phyloP scores from a whole-genome alignment of 495 filamentous ascomycete species.

The Aspergillus conjunctus region DNA sequence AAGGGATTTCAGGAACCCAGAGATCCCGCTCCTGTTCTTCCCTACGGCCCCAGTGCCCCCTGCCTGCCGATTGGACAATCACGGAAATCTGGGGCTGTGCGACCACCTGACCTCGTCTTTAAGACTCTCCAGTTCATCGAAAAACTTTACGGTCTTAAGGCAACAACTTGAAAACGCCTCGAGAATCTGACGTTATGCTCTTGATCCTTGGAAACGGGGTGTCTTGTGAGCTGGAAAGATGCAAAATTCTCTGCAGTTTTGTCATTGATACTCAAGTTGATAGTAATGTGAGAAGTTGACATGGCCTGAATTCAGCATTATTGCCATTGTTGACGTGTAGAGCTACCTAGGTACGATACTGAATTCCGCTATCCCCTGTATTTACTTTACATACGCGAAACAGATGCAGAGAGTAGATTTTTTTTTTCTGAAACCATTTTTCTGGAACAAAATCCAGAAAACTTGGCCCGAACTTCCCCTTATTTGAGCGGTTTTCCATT shows the following conservation, averaged over 20 bases:
- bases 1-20: constrained; percentile 13
- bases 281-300: no score
- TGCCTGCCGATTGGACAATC: constrained; percentile 22
- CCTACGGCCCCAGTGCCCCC: constrained; percentile 22
- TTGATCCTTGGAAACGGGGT: constrained; percentile 11
- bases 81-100: constrained; percentile 21
- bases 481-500: constrained; percentile 5
- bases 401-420: not conserved
- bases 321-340: no score
- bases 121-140: not conserved
- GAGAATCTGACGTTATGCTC: constrained; percentile 13
- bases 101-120: constrained; percentile 20
- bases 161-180: constrained; percentile 14
- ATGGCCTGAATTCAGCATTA: not conserved
- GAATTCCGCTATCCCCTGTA: not conserved
- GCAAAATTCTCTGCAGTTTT: no score
- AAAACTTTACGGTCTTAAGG: constrained; percentile 7
- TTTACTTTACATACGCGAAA: not conserved
- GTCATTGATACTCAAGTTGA: no score
- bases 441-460: constrained; percentile 4
- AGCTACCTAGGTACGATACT: no score
- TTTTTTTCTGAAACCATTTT: constrained; percentile 1
- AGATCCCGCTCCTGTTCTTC: constrained; percentile 25
- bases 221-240: no score
- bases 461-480: constrained; percentile 9